Evolutionary conservation across 2,329 filamentous ascomycete species (phyloP).

Genomic region (Epichloe brachyelytri): DNA sequence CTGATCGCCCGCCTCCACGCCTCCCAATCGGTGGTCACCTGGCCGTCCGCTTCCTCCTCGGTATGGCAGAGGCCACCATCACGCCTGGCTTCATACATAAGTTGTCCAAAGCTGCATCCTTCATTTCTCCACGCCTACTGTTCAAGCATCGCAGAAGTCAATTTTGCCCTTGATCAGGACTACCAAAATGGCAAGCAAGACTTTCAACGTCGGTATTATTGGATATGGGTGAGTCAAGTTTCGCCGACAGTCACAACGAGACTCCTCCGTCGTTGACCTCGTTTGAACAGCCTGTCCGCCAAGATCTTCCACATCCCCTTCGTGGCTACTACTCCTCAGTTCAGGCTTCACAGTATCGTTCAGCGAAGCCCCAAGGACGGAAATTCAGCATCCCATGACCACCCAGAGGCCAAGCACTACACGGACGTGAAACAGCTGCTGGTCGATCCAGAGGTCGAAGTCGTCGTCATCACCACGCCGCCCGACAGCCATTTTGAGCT

Average conservation of each 20-base stretch:
- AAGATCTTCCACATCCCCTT: conserved; percentile 80
- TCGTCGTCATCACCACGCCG: conserved; percentile 59
- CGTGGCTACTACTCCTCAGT: conserved; percentile 47
- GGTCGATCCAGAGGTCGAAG: conserved; percentile 50
- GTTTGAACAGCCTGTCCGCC: conserved; percentile 39
- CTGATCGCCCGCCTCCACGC: too few relatives aligned
- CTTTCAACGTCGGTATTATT: conserved; percentile 37
- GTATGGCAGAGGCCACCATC: conserved; percentile 39
- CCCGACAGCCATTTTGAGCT: conserved; percentile 59
- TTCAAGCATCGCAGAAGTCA: too few relatives aligned
- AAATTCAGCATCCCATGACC: conserved; percentile 56
- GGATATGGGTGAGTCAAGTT: conserved; percentile 36
- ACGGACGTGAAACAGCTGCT: conserved; percentile 49
- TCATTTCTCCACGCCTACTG: too few relatives aligned
- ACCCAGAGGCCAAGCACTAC: conserved; percentile 53
- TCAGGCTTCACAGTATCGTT: conserved; percentile 62
- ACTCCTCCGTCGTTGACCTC: conserved; percentile 3
- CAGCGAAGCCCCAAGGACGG: conserved; percentile 54
- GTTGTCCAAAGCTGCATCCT: too few relatives aligned
- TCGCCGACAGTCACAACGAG: background rate
- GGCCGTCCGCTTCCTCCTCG: conserved; percentile 38
- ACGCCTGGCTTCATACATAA: conserved; percentile 10
- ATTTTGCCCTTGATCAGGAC: background rate
- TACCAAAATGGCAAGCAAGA: conserved; percentile 20
- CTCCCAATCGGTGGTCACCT: conserved; percentile 10